These are phyloP conservation scores for Lenzites betulinus DNA, from an alignment of 768 basidiomycete species.

Conservation along the genomic window DNA sequence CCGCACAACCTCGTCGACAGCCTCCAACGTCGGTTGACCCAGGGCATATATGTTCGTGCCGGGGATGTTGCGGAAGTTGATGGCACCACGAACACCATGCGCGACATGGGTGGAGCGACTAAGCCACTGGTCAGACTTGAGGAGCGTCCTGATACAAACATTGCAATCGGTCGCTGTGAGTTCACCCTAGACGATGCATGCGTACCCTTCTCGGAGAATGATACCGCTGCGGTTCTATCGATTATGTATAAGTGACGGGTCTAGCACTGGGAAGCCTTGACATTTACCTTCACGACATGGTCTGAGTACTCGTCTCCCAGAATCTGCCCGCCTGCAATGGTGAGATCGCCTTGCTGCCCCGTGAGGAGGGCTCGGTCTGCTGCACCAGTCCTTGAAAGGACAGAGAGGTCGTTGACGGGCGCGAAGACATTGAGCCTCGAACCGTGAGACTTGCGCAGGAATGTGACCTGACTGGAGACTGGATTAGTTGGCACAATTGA, in stretches of 20 bases:
- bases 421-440: conserved; percentile 88
- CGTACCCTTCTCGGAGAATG: conserved; percentile 85
- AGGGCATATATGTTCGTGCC: conserved; percentile 85
- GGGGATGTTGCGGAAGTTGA: conserved; percentile 89
- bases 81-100: conserved; percentile 83
- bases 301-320: conserved; percentile 95
- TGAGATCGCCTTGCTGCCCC: conserved; percentile 74
- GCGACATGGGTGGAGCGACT: conserved; percentile 67
- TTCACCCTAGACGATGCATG: conserved; percentile 16
- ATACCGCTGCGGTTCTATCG: conserved; percentile 86
- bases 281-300: conserved; percentile 81
- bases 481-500: not conserved
- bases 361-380: conserved; percentile 57
- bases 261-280: not conserved
- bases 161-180: not conserved
- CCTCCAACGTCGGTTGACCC: conserved; percentile 89
- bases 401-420: conserved; percentile 86
- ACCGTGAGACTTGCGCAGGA: conserved; percentile 78
- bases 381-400: conserved; percentile 70
- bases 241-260: too few relatives aligned
- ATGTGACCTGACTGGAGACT: conserved; percentile 72
- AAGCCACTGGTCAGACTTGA: conserved; percentile 94
- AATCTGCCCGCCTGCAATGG: conserved; percentile 79
- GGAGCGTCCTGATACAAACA: conserved; percentile 56
- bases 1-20: conserved; percentile 77